Evolutionary conservation across 805 yeast species (phyloP).

Genomic region (Ogataea polymorpha): DNA sequence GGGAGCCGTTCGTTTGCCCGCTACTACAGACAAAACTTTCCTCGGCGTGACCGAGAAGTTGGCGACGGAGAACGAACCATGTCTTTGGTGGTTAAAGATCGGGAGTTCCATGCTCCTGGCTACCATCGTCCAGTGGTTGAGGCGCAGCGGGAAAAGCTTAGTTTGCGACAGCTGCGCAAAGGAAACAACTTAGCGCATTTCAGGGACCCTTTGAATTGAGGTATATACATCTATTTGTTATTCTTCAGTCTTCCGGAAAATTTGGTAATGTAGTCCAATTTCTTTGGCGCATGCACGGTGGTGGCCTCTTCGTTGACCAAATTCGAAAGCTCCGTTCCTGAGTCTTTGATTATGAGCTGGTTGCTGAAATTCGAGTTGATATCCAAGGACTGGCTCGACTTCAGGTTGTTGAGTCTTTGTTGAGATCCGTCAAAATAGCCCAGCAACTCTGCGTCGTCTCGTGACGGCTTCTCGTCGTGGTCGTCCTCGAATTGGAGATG

Average conservation of each 20-base stretch:
- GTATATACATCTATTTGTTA: conserved; percentile 8
- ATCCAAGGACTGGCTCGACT: conserved; percentile 7
- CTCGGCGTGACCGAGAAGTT: conserved; percentile 40
- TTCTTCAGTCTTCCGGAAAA: conserved; percentile 23
- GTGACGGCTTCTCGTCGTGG: conserved; percentile 24
- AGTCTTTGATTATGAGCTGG: conserved; percentile 13
- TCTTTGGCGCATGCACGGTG: conserved; percentile 17
- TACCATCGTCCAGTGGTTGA: conserved; percentile 3
- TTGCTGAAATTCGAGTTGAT: conserved; percentile 13
- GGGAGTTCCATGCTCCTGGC: neutral
- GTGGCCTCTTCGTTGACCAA: conserved; percentile 17
- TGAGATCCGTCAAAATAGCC: conserved; percentile 51
- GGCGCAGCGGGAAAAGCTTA: neutral
- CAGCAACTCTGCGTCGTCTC: conserved; percentile 34
- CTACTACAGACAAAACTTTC: conserved; percentile 60
- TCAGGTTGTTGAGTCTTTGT: conserved; percentile 28
- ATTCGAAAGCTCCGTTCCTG: conserved; percentile 13
- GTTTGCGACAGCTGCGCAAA: conserved; percentile 8
- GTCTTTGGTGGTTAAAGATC: conserved; percentile 17
- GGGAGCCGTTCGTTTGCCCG: conserved; percentile 76
- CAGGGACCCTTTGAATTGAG: conserved; percentile 45
- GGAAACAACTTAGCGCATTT: conserved; percentile 71
- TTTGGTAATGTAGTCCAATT: conserved; percentile 22
- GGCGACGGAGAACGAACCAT: conserved; percentile 62
- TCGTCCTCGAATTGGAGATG: conserved; percentile 26